These are phyloP conservation scores for Aquilaria yunnanensis DNA, from an alignment of 345 rosid genomes.

Conservation along the genomic window DNA sequence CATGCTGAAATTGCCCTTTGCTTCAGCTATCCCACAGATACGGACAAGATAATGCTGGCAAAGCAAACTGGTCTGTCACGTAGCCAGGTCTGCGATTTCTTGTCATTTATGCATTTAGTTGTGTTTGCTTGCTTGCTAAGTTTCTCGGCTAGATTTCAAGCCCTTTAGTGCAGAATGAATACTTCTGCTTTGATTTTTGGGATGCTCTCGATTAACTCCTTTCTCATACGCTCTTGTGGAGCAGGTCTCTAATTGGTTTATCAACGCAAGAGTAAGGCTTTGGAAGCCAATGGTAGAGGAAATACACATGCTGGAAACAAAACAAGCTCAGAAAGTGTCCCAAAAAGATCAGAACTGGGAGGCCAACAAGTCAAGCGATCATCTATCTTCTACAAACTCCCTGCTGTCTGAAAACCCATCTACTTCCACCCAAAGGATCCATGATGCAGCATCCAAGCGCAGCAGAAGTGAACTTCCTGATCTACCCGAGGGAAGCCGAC, in stretches of 20 bases:
- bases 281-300: slow-evolving; percentile 99
- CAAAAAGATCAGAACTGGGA: slow-evolving; percentile 38
- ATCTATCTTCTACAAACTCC: slow-evolving; percentile 20
- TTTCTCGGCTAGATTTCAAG: neutral
- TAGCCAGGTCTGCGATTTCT: slow-evolving; percentile 54
- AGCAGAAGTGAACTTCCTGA: slow-evolving; percentile 38
- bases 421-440: slow-evolving; percentile 28
- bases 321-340: slow-evolving; percentile 48
- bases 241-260: slow-evolving; percentile 92
- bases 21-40: slow-evolving; percentile 83
- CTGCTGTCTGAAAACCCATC: slow-evolving; percentile 26
- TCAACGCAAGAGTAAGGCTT: slow-evolving; percentile 89
- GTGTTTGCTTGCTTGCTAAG: no score
- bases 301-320: slow-evolving; percentile 70
- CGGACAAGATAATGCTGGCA: slow-evolving; percentile 85
- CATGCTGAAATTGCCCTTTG: slow-evolving; percentile 5
- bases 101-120: slow-evolving; percentile 6
- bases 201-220: neutral
- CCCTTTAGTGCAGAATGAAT: neutral
- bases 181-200: neutral
- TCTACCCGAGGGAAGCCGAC: slow-evolving; percentile 24
- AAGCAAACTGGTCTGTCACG: slow-evolving; percentile 89
- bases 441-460: slow-evolving; percentile 37
- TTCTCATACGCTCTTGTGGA: neutral
- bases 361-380: slow-evolving; percentile 27